Conservation (phyloP, 768 basidiomycete species). For the Lentinula detonsa region DNA sequence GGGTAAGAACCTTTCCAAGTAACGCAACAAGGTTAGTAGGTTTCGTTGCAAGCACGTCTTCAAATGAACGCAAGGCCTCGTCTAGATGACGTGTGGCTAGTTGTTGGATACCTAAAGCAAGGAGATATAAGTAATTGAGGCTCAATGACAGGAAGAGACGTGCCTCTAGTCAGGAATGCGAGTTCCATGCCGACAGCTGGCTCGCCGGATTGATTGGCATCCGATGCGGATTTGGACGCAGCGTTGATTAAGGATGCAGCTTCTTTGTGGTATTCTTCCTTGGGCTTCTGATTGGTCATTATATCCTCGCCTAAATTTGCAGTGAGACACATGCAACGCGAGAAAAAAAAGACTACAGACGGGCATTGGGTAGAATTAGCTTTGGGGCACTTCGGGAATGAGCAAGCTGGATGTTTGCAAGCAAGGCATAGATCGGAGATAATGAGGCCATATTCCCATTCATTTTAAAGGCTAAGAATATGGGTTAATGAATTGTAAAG, state of each 20-base stretch:
- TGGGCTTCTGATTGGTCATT: slow-evolving; percentile 50
- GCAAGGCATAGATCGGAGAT: slow-evolving; percentile 70
- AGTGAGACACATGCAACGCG: background rate
- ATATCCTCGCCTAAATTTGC: slow-evolving; percentile 53
- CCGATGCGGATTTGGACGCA: slow-evolving; percentile 42
- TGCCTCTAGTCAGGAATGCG: slow-evolving; percentile 64
- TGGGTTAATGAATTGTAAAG: slow-evolving; percentile 1
- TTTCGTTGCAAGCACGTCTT: slow-evolving; percentile 67
- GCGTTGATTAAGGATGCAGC: slow-evolving; percentile 67
- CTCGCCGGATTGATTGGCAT: slow-evolving; percentile 40
- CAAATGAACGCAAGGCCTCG: slow-evolving; percentile 77
- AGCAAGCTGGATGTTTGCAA: slow-evolving; percentile 82
- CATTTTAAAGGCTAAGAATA: slow-evolving; percentile 42
- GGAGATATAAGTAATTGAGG: background rate
- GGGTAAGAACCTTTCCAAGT: slow-evolving; percentile 64
- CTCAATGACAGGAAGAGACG: slow-evolving; percentile 9
- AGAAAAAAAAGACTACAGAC: slow-evolving; percentile 37
- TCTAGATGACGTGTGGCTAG: slow-evolving; percentile 77
- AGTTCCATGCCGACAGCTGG: slow-evolving; percentile 33
- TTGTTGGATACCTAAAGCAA: slow-evolving; percentile 64
- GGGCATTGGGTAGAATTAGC: slow-evolving; percentile 60
- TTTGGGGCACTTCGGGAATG: slow-evolving; percentile 84
- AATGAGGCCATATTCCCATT: slow-evolving; percentile 46
- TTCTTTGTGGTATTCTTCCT: slow-evolving; percentile 64
- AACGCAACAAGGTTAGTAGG: slow-evolving; percentile 87